These are phyloP conservation scores for Aureobasidium lini DNA, from an alignment of 2,329 filamentous ascomycete genomes.

Conservation along the genomic window DNA sequence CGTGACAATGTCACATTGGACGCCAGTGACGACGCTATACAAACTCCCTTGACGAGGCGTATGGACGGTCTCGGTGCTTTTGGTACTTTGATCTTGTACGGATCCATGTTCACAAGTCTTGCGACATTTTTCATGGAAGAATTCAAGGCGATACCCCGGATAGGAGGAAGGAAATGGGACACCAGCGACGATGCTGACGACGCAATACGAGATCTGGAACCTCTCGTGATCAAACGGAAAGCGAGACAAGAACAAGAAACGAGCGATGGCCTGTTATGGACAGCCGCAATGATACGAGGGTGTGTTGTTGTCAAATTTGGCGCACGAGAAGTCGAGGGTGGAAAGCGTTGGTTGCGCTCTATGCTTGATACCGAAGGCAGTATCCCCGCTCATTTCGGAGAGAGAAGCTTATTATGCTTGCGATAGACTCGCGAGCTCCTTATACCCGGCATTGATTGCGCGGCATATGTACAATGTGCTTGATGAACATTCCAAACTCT, in stretches of 20 bases:
- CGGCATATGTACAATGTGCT: neutral
- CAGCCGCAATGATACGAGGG: conserved; percentile 68
- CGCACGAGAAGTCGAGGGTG: conserved; percentile 71
- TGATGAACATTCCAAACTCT: neutral
- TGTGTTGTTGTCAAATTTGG: conserved; percentile 91
- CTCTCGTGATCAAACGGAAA: conserved; percentile 39
- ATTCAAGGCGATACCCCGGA: conserved; percentile 69
- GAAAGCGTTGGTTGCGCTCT: conserved; percentile 67
- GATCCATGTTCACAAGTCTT: conserved; percentile 58
- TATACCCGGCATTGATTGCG: neutral
- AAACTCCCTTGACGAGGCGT: conserved; percentile 35
- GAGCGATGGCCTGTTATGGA: conserved; percentile 63
- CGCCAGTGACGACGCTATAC: conserved; percentile 29
- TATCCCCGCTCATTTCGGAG: conserved; percentile 64
- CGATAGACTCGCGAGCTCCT: conserved; percentile 17
- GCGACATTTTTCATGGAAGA: conserved; percentile 70
- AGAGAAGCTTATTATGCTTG: conserved; percentile 72
- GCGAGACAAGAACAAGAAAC: conserved; percentile 53
- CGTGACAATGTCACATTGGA: conserved; percentile 77
- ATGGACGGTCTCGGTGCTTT: conserved; percentile 73
- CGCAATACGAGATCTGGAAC: conserved; percentile 25
- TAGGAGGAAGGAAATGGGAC: conserved; percentile 73
- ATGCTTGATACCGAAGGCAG: conserved; percentile 72
- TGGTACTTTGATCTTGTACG: conserved; percentile 77
- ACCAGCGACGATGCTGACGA: conserved; percentile 31